Conservation (phyloP, 2,329 filamentous ascomycete genomes). For the Penicillium verrucosum region DNA sequence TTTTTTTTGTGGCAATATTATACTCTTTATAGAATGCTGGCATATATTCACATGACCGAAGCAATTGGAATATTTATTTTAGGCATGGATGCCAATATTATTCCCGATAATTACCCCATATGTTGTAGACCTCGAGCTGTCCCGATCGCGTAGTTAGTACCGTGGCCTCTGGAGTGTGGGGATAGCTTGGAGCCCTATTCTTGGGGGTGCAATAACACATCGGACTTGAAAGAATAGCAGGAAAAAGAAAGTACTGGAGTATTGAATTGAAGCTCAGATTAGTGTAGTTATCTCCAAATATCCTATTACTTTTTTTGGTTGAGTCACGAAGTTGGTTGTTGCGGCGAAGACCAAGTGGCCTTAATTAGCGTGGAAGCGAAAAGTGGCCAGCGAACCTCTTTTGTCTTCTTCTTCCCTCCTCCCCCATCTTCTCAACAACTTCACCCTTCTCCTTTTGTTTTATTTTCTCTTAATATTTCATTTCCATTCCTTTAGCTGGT, state of each 20-base stretch:
- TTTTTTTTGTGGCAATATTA: slow-evolving; percentile 1
- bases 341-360: slow-evolving; percentile 39
- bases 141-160: slow-evolving; percentile 7
- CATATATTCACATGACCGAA: not conserved
- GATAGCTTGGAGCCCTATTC: slow-evolving; percentile 2
- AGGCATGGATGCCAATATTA: not conserved
- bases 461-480: slow-evolving; percentile 24
- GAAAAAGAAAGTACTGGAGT: not conserved
- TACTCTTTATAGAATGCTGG: slow-evolving; percentile 13
- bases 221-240: not conserved
- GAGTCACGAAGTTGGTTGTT: slow-evolving; percentile 16
- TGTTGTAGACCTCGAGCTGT: not conserved
- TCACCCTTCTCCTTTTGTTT: slow-evolving; percentile 23
- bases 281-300: not conserved
- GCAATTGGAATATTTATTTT: not conserved
- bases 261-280: not conserved
- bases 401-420: slow-evolving; percentile 25
- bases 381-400: slow-evolving; percentile 38
- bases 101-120: not conserved
- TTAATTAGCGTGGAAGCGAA: slow-evolving; percentile 39
- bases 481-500: slow-evolving; percentile 37
- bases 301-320: not conserved
- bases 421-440: slow-evolving; percentile 24
- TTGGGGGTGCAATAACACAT: slow-evolving; percentile 1
- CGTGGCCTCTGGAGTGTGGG: slow-evolving; percentile 13